Evolutionary conservation across 2,329 filamentous ascomycete genomes (phyloP).

Genomic region (Diaporthe citri): DNA sequence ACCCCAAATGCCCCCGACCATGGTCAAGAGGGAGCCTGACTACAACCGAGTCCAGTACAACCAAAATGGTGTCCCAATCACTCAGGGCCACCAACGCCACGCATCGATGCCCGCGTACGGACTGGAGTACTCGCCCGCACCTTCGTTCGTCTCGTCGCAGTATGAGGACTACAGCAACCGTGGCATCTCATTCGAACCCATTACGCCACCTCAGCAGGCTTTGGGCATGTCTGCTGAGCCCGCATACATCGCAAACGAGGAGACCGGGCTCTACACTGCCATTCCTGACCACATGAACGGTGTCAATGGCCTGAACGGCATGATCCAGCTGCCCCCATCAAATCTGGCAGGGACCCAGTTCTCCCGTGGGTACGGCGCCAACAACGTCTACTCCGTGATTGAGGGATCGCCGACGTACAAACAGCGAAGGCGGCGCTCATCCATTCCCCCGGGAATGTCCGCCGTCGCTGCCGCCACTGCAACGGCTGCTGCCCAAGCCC

Average conservation of each 20-base stretch:
- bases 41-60: slow-evolving; percentile 88
- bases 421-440: slow-evolving; percentile 93
- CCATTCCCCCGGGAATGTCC: slow-evolving; percentile 84
- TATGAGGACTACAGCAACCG: slow-evolving; percentile 98
- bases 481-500: slow-evolving; percentile 55
- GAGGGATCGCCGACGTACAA: slow-evolving; percentile 99
- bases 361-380: slow-evolving; percentile 76
- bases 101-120: slow-evolving; percentile 97
- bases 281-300: slow-evolving; percentile 86
- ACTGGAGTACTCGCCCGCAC: slow-evolving; percentile 97
- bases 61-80: slow-evolving; percentile 88
- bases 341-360: slow-evolving; percentile 86
- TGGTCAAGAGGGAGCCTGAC: slow-evolving; percentile 91
- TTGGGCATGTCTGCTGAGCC: slow-evolving; percentile 86
- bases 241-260: slow-evolving; percentile 97
- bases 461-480: slow-evolving; percentile 75
- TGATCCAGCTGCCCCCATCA: slow-evolving; percentile 91
- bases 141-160: slow-evolving; percentile 98
- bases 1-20: slow-evolving; percentile 75
- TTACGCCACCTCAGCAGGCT: slow-evolving; percentile 94
- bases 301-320: slow-evolving; percentile 82
- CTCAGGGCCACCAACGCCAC: slow-evolving; percentile 89
- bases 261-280: slow-evolving; percentile 94
- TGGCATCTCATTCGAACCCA: slow-evolving; percentile 94
- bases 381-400: slow-evolving; percentile 94